A percentile compares a stretch with the other conserved stretches of the same genome.
These are phyloP conservation scores for Fusarium nematophilum DNA, from an alignment of 2,329 filamentous ascomycete species.

Conservation along the genomic window DNA sequence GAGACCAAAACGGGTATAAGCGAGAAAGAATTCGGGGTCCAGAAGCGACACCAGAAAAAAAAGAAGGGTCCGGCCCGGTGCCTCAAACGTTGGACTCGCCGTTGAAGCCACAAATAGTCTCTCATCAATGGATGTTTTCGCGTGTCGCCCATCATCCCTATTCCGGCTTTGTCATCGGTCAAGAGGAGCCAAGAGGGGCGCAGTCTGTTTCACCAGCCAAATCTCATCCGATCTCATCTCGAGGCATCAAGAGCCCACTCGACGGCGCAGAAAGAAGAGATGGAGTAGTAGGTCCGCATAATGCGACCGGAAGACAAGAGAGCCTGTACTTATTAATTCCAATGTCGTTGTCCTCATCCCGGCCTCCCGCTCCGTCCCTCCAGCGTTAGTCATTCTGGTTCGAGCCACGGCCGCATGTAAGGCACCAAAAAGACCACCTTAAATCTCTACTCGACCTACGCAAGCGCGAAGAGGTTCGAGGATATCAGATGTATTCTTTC, in stretches of 20 bases:
- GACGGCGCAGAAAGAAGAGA: neutral
- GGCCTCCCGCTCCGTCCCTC: slow-evolving; percentile 3
- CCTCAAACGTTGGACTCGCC: slow-evolving; percentile 28
- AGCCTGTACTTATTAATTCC: slow-evolving; percentile 1
- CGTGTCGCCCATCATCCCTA: slow-evolving; percentile 4
- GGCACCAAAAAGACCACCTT: too few species aligned
- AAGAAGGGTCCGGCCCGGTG: slow-evolving; percentile 23
- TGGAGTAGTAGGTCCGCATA: neutral
- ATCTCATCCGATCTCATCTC: neutral
- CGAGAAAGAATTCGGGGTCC: slow-evolving; percentile 3
- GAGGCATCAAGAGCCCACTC: neutral
- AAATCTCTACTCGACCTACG: too few species aligned
- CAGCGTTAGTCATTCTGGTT: neutral
- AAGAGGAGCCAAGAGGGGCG: slow-evolving; percentile 1
- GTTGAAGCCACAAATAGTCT: slow-evolving; percentile 3
- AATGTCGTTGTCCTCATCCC: slow-evolving; percentile 8
- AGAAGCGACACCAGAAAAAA: slow-evolving; percentile 19
- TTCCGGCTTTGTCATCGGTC: slow-evolving; percentile 9
- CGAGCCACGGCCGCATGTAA: neutral
- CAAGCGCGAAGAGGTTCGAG: too few species aligned
- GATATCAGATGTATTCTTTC: too few species aligned
- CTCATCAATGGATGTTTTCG: slow-evolving; percentile 5
- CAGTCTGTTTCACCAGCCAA: neutral
- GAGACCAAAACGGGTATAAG: neutral
- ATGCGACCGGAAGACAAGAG: neutral